Base-by-base conservation (phyloP, 208 protist species). In the Crithidia bombi region DNA sequence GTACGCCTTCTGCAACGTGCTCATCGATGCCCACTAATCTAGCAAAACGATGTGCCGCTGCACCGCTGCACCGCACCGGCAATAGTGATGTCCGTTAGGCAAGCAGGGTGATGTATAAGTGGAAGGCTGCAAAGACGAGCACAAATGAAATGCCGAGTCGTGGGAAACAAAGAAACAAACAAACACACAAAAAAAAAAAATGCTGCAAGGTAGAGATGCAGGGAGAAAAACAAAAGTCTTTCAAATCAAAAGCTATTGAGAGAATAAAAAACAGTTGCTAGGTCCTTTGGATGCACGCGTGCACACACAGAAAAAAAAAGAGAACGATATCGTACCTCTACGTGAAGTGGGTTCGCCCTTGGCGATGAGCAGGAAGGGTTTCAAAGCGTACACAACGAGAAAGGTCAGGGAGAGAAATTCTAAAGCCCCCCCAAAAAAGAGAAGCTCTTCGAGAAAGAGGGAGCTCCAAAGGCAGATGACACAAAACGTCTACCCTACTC, bases 291-390 rank as follows among this genome's bases (percentile, higher is more conserved):
- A n/a, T n/a, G n/a, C n/a, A n/a, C n/a, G n/a, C n/a, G n/a, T n/a
- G n/a, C n/a, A n/a, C n/a, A 65, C 30, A 63, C 28, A 39, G 25
- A 67, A 51, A 55, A 54, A 54, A 54, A 33, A 54, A 7, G 32
- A n/a, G n/a, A n/a, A n/a, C n/a, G n/a, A n/a, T n/a, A n/a, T n/a
- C n/a, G n/a, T n/a, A n/a, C n/a, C n/a, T n/a, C n/a, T n/a, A n/a
- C n/a, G n/a, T n/a, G n/a, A n/a, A n/a, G n/a, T n/a, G n/a, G n/a
- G n/a, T n/a, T n/a, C n/a, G n/a, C n/a, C n/a, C n/a, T n/a, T n/a
- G n/a, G n/a, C n/a, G n/a, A n/a, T n/a, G n/a, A n/a, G n/a, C n/a
- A n/a, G n/a, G n/a, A n/a, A n/a, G n/a, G n/a, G n/a, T n/a, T n/a
- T n/a, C n/a, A n/a, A n/a, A n/a, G n/a, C n/a, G n/a, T n/a, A n/a